Evolutionary conservation across 208 protist genomes (phyloP).

Genomic region (Phytomonas francai): DNA sequence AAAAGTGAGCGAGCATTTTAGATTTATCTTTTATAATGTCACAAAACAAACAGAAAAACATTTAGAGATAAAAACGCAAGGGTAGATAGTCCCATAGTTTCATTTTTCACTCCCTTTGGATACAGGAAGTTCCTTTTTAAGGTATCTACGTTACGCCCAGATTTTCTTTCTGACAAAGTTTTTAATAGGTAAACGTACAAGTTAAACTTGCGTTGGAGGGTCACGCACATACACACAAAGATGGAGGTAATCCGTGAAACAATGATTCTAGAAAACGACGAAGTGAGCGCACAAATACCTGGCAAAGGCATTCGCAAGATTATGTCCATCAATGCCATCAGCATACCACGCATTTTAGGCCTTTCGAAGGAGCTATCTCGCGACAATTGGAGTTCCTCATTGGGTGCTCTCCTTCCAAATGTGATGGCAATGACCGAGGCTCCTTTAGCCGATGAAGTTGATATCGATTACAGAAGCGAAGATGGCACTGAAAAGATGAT

Average conservation of each 20-base stretch:
- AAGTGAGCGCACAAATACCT: background rate
- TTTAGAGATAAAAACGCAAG: background rate
- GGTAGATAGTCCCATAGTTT: background rate
- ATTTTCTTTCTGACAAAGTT: background rate
- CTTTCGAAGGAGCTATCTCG: slow-evolving; percentile 14
- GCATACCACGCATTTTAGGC: slow-evolving; percentile 13
- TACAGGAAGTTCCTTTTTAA: background rate
- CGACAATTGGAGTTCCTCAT: slow-evolving; percentile 13
- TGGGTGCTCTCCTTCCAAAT: slow-evolving; percentile 18
- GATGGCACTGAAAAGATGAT: slow-evolving; percentile 8
- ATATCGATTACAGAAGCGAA: slow-evolving; percentile 17
- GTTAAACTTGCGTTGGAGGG: background rate
- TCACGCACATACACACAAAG: background rate
- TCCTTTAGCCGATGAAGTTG: slow-evolving; percentile 15
- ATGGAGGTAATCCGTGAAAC: background rate
- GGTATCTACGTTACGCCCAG: background rate
- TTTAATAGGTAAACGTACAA: background rate
- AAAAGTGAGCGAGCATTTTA: background rate
- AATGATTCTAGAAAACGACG: background rate
- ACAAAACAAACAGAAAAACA: background rate
- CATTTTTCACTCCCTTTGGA: background rate
- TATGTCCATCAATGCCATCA: slow-evolving; percentile 18
- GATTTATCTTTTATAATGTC: background rate
- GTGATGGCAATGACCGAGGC: slow-evolving; percentile 28
- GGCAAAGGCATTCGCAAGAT: slow-evolving; percentile 14